phyloP scores from a whole-genome alignment of 2,329 filamentous ascomycete genomes.

The Plectosphaerella sp. region DNA sequence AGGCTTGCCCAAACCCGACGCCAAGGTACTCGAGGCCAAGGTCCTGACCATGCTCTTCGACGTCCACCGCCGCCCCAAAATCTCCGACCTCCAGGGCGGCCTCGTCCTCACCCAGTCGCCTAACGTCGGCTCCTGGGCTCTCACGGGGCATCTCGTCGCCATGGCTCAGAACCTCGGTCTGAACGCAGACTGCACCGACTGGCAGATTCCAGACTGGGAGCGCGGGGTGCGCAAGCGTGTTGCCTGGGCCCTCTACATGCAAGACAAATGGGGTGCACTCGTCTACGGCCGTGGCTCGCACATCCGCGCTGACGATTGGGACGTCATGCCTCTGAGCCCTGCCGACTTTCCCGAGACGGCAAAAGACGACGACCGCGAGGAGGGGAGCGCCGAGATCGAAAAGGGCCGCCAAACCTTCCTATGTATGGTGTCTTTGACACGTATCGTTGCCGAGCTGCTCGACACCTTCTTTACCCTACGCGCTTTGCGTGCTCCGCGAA shows the following conservation, averaged over 20 bases:
- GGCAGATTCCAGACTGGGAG: conserved; percentile 51
- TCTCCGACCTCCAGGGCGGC: conserved; percentile 39
- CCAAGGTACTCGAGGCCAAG: conserved; percentile 25
- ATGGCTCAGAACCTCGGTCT: conserved; percentile 44
- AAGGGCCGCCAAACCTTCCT: conserved; percentile 35
- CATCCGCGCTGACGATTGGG: conserved; percentile 46
- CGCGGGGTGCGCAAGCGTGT: conserved; percentile 49
- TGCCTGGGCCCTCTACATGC: conserved; percentile 52
- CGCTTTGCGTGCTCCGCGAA: conserved; percentile 2
- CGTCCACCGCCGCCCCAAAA: conserved; percentile 30
- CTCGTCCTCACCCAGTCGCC: conserved; percentile 34
- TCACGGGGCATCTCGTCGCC: conserved; percentile 37
- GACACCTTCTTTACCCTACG: conserved; percentile 14
- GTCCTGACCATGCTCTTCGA: conserved; percentile 27
- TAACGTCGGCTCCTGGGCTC: conserved; percentile 25
- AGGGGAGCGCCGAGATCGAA: conserved; percentile 29
- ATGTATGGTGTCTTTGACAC: conserved; percentile 36
- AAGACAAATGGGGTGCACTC: conserved; percentile 52
- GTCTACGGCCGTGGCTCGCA: conserved; percentile 49
- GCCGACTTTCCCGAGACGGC: conserved; percentile 19
- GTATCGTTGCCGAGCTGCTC: conserved; percentile 38
- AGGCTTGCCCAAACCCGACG: conserved; percentile 30
- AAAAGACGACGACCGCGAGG: conserved; percentile 18
- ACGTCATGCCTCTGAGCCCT: conserved; percentile 24
- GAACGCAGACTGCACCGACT: conserved; percentile 47